Base-by-base conservation (phyloP, 345 rosid species). In the Carallia pectinifolia region DNA sequence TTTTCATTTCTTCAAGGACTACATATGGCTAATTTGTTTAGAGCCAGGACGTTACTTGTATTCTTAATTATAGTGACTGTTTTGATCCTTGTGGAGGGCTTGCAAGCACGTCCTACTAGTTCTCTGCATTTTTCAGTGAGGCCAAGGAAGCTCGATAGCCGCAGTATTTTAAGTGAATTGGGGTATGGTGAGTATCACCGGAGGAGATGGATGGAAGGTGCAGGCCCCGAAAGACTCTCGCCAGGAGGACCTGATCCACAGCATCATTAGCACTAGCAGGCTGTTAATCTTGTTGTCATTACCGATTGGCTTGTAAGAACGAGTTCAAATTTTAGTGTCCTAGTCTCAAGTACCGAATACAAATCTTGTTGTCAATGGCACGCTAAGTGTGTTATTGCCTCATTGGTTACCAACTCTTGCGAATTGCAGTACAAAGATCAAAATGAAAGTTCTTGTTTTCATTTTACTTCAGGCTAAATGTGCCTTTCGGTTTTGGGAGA, bases 231-330 rank as follows among this genome's bases (percentile, higher is more conserved):
- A 0, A 77, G 86, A 62, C 5, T 68, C 13, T 61, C 86, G 0
- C 86, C 86, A 0, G 86, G 83, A 47, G 89, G 89, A 19, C 89
- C 89, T 6, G 85, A 85, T 73, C 70, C 85, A 39, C 55, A 68
- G 6, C 88, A 85, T 71, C 83, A 85, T 61, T 65, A 73, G 60
- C 50, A 44, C 34, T 33, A 33, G 34, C 34, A 33, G 34, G 50
- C 16, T 44, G 16, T 44, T 44, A 12, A 44, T 12, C 17, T 12
- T 12, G 17, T 13, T 44, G 50, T 12, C 50, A 33, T 33, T 33
- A 33, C 34, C 4, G 4, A 33, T 33, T 33, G 34, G 34, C 34
- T 4, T 33, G 4, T 33, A 4, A 4, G 34, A 33, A 33, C 34
- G 34, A 33, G 34, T 33, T 33, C 4, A 33, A 33, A 33, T 33